Conservation (phyloP, 1,284 basidiomycete genomes). For the Pseudomicrostroma phylloplanum region DNA sequence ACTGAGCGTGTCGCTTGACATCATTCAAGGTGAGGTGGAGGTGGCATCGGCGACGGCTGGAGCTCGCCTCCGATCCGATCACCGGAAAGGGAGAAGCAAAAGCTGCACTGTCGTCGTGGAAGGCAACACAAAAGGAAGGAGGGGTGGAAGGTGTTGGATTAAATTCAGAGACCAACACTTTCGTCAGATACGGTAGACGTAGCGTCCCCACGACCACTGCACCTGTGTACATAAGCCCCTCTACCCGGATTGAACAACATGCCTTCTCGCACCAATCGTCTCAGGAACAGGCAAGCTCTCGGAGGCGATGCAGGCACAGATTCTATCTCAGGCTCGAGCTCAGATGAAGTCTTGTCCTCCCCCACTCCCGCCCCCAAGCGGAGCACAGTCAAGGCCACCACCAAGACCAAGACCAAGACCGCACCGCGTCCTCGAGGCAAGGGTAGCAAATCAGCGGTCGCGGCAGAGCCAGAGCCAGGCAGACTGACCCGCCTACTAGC, state of each 20-base stretch:
- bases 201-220: neutral
- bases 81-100: neutral
- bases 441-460: no score
- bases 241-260: neutral
- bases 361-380: neutral
- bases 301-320: neutral
- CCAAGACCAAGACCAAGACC: no score
- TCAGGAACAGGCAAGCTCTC: neutral
- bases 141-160: no score
- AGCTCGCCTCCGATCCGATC: no score
- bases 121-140: no score
- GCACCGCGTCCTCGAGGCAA: no score
- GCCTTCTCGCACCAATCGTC: neutral
- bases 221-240: neutral
- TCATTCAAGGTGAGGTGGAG: neutral
- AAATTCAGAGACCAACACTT: neutral
- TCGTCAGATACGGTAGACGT: neutral
- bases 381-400: no score
- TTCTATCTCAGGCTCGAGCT: neutral
- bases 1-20: slow-evolving; percentile 2
- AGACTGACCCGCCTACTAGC: neutral
- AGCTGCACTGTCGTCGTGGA: neutral
- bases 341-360: neutral
- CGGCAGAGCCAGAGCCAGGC: neutral
- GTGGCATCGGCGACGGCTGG: neutral